Base-by-base conservation (phyloP, 1,284 basidiomycete species). In the Fomitopsis betulina region DNA sequence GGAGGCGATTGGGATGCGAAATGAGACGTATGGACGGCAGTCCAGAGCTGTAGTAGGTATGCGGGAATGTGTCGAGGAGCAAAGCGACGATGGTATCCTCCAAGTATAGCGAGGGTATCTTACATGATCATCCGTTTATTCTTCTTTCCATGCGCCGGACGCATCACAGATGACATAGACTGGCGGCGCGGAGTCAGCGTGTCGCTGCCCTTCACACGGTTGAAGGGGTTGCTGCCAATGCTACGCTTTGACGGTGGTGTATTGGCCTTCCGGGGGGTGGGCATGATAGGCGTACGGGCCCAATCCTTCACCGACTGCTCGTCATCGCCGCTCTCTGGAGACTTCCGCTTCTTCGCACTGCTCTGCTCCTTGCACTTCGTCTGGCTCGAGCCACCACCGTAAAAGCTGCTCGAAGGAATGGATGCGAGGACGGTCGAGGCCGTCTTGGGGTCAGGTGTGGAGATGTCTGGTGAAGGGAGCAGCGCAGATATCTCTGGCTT, bases 391-490 rank as follows among this genome's bases (percentile, higher is more conserved):
- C 68, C 61, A 17, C 74, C 61, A 17, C 74, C 76, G 59, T 85
- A 84, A 65, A 85, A 85, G 58, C 67, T 79, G 35, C 66, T 69
- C 23, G 80, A 66, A 30, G 78, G 66, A 54, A 85, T 74, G 37
- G 66, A 58, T 58, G 60, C 58, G 64, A 67, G 49, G 42, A 52
- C 45, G 3, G 45, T 17, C 25, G 45, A 65, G 63, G 69, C 58
- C 17, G 66, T 58, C 39, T 67, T 53, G 42, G 65, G 59, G n/a
- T 58, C 33, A 15, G 49, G 49, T 12, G 49, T 51, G 7, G 64
- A 53, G 64, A 68, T 60, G 58, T 51, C 35, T 19, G 52, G 37
- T 13, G 54, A 53, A n/a, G 60, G 42, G 55, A 51, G 49, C 33
- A 51, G 17, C 1, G 58, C 38, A 13, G 51, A n/a, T 15, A 30